Evolutionary conservation across 208 protist species (phyloP), one percentile per base, ranked within the genome.

Genomic region (Leishmania tarentolae): DNA sequence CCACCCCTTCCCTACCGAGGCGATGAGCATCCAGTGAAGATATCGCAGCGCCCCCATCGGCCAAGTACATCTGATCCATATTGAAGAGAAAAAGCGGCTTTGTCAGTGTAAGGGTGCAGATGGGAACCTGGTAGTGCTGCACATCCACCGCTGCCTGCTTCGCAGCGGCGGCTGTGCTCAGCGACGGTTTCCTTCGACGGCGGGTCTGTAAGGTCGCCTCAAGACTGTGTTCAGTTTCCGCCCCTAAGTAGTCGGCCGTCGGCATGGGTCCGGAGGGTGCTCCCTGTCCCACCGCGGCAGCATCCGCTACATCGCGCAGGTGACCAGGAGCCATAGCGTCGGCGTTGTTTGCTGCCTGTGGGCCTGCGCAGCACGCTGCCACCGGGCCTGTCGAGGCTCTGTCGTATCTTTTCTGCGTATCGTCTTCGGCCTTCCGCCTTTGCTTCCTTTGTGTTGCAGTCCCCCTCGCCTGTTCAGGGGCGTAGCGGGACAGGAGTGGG

Each of bases 1-100:
- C 68, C 42, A 47, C 19, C 68, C 7, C 15, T 3, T 9, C 42
- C 19, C n/a, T 52, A 3, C 44, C 68, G 21, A 73, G 44, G 8
- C 2, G 13, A 35, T 35, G 9, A 28, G 44, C 68, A 44, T 40
- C 21, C 40, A 73, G 68, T 52, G 68, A 13, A 53, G 68, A 53
- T 28, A 53, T 21, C 6, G 68, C 8, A 11, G 42, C 21, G 68
- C 44, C 68, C 7, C 21, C 42, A 0, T 61, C 50, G 19, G 31
- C 40, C 71, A 75, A 57, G 28, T 37, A 81, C 85, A 93, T 88
- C 78, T 93, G 90, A 50, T 91, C 88, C 65, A 86, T 42, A 77
- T 93, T 93, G 75, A 82, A 89, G 19, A 92, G 28, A 68, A 84
- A 85, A 15, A 92, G 68, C 9, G 83, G 87, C 37, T 80, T 81